Evolutionary conservation across 2,329 filamentous ascomycete genomes (phyloP).

Genomic region (Emmonsiellopsis sp.): DNA sequence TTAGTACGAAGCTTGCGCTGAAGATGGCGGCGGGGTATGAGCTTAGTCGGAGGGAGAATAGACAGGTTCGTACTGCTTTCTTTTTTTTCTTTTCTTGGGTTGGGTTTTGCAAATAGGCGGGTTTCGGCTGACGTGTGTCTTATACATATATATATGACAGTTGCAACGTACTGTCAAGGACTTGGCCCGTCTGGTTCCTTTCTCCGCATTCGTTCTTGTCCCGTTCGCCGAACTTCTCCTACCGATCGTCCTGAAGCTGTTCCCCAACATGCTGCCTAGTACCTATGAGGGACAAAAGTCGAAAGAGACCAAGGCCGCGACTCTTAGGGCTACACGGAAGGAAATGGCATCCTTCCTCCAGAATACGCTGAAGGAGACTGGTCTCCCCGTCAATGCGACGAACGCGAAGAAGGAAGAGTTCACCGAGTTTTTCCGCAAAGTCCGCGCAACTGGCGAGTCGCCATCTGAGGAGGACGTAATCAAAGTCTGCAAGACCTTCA

Average conservation of each 20-base stretch:
- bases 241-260: constrained; percentile 82
- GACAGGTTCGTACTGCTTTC: constrained; percentile 51
- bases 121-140: constrained; percentile 4
- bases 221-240: constrained; percentile 91
- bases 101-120: neutral
- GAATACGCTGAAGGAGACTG: constrained; percentile 84
- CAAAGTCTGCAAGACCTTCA: constrained; percentile 98
- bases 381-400: constrained; percentile 71
- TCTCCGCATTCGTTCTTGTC: constrained; percentile 93
- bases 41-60: constrained; percentile 82
- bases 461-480: constrained; percentile 87
- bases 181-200: constrained; percentile 82
- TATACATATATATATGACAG: constrained; percentile 22
- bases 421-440: constrained; percentile 92
- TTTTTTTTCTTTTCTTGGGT: neutral
- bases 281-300: constrained; percentile 90
- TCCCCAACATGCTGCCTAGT: constrained; percentile 94
- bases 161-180: constrained; percentile 89
- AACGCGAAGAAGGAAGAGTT: constrained; percentile 92
- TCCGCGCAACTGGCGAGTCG: constrained; percentile 80
- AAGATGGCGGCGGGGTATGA: constrained; percentile 99
- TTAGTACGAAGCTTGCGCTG: constrained; percentile 79
- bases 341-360: constrained; percentile 88
- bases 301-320: constrained; percentile 78
- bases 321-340: constrained; percentile 75